Evolutionary conservation across 2,329 filamentous ascomycete genomes (phyloP), one percentile per base, ranked within the genome.

Genomic region (Pseudocercospora vitis): DNA sequence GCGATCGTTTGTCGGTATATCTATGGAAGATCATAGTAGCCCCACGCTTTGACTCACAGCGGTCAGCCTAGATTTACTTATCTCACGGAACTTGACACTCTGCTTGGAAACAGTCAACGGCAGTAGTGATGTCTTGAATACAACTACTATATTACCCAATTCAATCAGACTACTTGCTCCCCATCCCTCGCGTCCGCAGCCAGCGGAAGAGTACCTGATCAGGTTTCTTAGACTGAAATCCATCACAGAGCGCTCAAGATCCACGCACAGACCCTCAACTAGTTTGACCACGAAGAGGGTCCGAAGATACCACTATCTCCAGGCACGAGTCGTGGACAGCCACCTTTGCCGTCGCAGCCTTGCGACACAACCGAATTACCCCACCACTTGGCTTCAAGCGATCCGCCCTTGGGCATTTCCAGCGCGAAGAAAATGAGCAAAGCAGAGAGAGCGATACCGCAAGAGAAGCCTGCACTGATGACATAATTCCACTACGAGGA

Each of bases 341-440:
- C 51, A 16, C 45, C 51, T 18, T 14, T 8, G n/a, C 51, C 51
- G 4, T 49, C 51, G 21, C 44, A 48, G 26, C 51, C 51, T 40
- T 48, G 2, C 8, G n/a, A 24, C 9, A 24, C 24, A 9, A 53
- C 45, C 12, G 23, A 33, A 12, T 48, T 53, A 2, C 51, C 51
- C 51, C 51, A 53, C 51, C 51, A 53, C 9, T 48, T 24, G 18
- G 49, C 42, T 11, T 9, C n/a, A 19, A 52, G 11, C n/a, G 14
- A 29, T 9, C 44, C 44, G 12, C 19, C 35, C 12, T 48, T 48
- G 5, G 44, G 51, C 24, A 53, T 19, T 26, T 53, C 31, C 32
- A 53, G 26, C 8, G 51, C 51, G 32, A 53, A 53, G 33, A 53
- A 53, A 21, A 53, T 53, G 23, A 53, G 26, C 26, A 53, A n/a